Percentiles rank a stretch among this genome's conserved stretches.
These are phyloP conservation scores for Pogostemon cablin DNA, from an alignment of 257 asterid genomes.

Conservation along the genomic window DNA sequence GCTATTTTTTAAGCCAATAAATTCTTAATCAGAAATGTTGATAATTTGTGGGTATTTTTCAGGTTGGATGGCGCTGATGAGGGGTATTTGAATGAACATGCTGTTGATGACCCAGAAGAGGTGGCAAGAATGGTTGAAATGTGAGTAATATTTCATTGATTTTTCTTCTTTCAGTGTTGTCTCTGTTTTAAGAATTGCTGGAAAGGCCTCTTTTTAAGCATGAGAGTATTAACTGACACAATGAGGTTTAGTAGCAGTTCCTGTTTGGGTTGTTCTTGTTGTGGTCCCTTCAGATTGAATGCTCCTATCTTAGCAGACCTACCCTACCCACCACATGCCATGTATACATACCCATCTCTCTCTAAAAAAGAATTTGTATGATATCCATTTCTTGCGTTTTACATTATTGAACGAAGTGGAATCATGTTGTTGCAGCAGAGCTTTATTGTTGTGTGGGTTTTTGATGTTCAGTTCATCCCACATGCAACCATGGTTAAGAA, in stretches of 20 bases:
- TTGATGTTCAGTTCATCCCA: constrained; percentile 33
- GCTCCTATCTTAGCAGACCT: constrained; percentile 48
- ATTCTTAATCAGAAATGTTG: constrained; percentile 14
- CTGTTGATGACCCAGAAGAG: constrained; percentile 87
- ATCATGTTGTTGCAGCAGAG: constrained; percentile 13
- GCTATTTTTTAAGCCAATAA: neutral
- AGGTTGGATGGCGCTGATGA: constrained; percentile 70
- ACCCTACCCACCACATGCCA: constrained; percentile 43
- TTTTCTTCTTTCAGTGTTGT: neutral
- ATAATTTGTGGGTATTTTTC: constrained; percentile 29
- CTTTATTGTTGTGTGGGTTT: constrained; percentile 6
- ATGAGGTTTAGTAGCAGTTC: constrained; percentile 39
- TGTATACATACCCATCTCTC: neutral
- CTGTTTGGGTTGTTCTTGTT: constrained; percentile 34
- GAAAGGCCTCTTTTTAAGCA: constrained; percentile 32
- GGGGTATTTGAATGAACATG: constrained; percentile 63
- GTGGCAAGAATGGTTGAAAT: constrained; percentile 82
- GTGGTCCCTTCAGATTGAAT: constrained; percentile 56
- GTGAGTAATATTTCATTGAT: constrained; percentile 50
- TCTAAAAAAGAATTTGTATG: neutral
- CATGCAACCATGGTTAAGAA: constrained; percentile 39
- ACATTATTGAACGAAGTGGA: neutral
- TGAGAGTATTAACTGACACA: constrained; percentile 37
- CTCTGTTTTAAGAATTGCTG: constrained; percentile 23
- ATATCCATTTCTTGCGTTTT: neutral